Percentiles rank a stretch among this genome's conserved stretches.
Evolutionary conservation across 495 filamentous ascomycete species (phyloP).

Genomic region (Penicillium canescens): DNA sequence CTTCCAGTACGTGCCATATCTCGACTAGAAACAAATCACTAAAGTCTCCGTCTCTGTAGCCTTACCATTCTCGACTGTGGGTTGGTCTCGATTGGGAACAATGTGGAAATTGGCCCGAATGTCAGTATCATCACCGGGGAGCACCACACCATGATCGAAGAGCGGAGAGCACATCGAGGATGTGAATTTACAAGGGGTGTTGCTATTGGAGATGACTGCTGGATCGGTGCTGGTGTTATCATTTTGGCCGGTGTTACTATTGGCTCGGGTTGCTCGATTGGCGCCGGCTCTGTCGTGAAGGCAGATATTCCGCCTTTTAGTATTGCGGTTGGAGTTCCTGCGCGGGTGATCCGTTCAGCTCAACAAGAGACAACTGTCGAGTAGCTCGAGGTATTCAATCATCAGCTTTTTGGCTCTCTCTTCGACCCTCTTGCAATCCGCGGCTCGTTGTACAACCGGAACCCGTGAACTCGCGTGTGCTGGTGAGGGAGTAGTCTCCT

Average conservation of each 20-base stretch:
- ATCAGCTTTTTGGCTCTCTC: too few relatives aligned
- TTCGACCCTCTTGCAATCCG: too few relatives aligned
- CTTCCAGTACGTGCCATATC: constrained; percentile 31
- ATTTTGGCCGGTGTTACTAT: constrained; percentile 50
- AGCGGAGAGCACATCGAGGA: constrained; percentile 26
- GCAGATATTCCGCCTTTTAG: constrained; percentile 36
- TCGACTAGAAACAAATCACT: too few relatives aligned
- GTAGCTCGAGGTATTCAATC: too few relatives aligned
- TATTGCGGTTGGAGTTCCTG: constrained; percentile 42
- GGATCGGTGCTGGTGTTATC: constrained; percentile 43
- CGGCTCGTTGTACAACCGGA: too few relatives aligned
- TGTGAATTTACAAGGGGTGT: constrained; percentile 38
- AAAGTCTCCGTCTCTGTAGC: constrained; percentile 2
- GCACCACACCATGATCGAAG: constrained; percentile 44
- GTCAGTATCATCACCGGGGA: constrained; percentile 47
- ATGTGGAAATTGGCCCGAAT: constrained; percentile 43
- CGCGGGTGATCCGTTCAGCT: constrained; percentile 28
- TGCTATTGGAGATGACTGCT: constrained; percentile 47
- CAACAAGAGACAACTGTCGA: neutral
- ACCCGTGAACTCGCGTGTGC: too few relatives aligned
- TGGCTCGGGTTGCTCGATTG: constrained; percentile 45
- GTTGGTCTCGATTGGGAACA: constrained; percentile 44
- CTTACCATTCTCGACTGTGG: constrained; percentile 45
- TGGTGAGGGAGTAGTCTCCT: too few relatives aligned
- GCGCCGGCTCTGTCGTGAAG: constrained; percentile 46